Percentiles rank a stretch among this genome's conserved stretches.
Evolutionary conservation across 495 filamentous ascomycete genomes (phyloP).

Genomic region (Penicillium nucicola): DNA sequence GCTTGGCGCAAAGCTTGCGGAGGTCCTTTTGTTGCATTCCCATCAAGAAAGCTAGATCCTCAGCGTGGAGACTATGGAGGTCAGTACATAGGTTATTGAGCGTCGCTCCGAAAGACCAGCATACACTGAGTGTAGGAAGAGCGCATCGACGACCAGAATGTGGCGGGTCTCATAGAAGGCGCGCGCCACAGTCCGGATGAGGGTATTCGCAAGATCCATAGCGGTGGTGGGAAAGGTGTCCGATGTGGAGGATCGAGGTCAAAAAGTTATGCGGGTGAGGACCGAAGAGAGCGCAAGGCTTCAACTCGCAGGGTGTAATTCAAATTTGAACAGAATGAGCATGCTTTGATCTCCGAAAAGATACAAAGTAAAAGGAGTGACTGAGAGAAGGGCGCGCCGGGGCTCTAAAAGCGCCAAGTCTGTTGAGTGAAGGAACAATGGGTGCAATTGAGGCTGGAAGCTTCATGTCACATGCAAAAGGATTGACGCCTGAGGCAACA

Average conservation of each 20-base stretch:
- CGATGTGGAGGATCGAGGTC: not conserved
- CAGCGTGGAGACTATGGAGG: constrained; percentile 65
- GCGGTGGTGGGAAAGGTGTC: not conserved
- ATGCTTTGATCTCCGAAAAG: constrained; percentile 2
- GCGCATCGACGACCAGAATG: constrained; percentile 86
- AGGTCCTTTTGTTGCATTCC: constrained; percentile 85
- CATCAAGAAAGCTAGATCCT: constrained; percentile 81
- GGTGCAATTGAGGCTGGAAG: constrained; percentile 5
- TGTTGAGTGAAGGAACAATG: constrained; percentile 1
- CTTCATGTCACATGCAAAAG: constrained; percentile 12
- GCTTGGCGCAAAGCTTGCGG: constrained; percentile 76
- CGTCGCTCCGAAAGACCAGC: constrained; percentile 17
- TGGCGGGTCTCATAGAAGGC: constrained; percentile 91
- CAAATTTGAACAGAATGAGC: constrained; percentile 4
- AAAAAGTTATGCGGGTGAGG: not conserved
- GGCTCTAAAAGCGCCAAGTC: constrained; percentile 3
- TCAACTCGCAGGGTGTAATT: constrained; percentile 6
- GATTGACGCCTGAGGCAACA: constrained; percentile 8
- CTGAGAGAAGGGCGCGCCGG: not conserved
- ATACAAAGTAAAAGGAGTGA: not conserved
- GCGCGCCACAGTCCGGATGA: constrained; percentile 84
- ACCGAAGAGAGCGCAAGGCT: constrained; percentile 10
- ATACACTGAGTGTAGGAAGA: constrained; percentile 86
- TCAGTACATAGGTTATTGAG: constrained; percentile 6
- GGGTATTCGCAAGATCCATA: constrained; percentile 84